Base-by-base conservation (phyloP, 2,329 filamentous ascomycete genomes). In the Cryphonectria carpinicola region DNA sequence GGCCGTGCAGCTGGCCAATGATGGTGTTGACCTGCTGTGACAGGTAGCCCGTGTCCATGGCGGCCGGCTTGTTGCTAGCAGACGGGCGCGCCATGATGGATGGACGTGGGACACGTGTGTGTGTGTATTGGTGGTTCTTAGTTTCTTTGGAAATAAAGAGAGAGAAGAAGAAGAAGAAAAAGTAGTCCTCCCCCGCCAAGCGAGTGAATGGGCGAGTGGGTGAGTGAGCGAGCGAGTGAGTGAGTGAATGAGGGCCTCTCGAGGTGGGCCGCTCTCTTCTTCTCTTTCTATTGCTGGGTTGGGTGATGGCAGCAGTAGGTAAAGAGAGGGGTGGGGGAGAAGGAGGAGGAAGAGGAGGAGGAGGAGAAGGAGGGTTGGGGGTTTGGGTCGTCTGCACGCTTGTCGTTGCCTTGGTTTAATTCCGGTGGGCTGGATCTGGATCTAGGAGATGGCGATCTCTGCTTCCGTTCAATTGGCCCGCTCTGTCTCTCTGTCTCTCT, bases 21-120 rank as follows among this genome's bases (percentile, higher is more conserved):
- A 97, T 98, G 77, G 89, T 94, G 76, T 94, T 96, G 83, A 99
- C 93, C 88, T 98, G 96, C 81, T 97, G 94, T 76, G 94, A 93
- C 79, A 98, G 87, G 82, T 97, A 97, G 80, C 93, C 93, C 71
- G 95, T 94, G 83, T 98, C 95, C 90, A 98, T 97, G 76, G 69
- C 39, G 63, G 68, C 66, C 41, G 68, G 54, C 46, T 68, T 68
- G 64, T 61, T 67, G 35, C 37, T 71, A 35, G 60, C 52, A 25
- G 32, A 58, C 39, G 22, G n/a, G 19, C 64, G 61, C 14, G 66
- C 61, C 69, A 72, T 65, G 63, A 8, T 65, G 25, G 52, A 61
- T 65, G 63, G 65, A 49, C 66, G 61, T n/a, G 10, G 25, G 35
- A 62, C 58, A 65, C 19, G 17, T 35, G 41, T 43, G 62, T n/a